A percentile compares a stretch with the other conserved stretches of the same genome.
Conservation (phyloP, 352 stramenopile species). For the Phytophthora aleatoria region DNA sequence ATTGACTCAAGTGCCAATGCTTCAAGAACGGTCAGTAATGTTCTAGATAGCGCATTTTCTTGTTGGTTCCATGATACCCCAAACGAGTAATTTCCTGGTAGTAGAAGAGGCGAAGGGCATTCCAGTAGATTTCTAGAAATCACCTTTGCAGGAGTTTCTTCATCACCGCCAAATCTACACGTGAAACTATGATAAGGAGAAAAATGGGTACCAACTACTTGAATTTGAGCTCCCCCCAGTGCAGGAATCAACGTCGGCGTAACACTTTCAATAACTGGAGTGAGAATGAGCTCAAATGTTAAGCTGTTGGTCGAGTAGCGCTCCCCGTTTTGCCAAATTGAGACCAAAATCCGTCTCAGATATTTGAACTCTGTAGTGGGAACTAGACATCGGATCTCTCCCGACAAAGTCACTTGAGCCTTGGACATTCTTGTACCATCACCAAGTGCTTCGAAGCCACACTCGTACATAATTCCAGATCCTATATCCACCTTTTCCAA, state of each 20-base stretch:
- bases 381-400: slow-evolving; percentile 19
- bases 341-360: slow-evolving; percentile 22
- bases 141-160: slow-evolving; percentile 10
- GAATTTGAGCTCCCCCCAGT: slow-evolving; percentile 16
- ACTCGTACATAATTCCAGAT: slow-evolving; percentile 23
- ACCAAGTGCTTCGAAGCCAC: slow-evolving; percentile 31
- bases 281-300: slow-evolving; percentile 27
- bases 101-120: slow-evolving; percentile 29
- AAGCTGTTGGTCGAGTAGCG: slow-evolving; percentile 34
- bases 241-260: slow-evolving; percentile 27
- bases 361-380: background rate
- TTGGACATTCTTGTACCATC: slow-evolving; percentile 13
- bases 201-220: slow-evolving; percentile 29
- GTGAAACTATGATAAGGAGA: slow-evolving; percentile 8
- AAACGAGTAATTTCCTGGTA: slow-evolving; percentile 38
- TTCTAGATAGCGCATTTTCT: slow-evolving; percentile 19
- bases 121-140: slow-evolving; percentile 33
- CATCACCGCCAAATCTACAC: slow-evolving; percentile 30
- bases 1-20: slow-evolving; percentile 28
- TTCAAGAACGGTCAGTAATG: slow-evolving; percentile 23
- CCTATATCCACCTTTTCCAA: slow-evolving; percentile 24
- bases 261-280: slow-evolving; percentile 21
- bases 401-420: slow-evolving; percentile 3
- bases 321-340: slow-evolving; percentile 43
- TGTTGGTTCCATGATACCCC: slow-evolving; percentile 46